Percentiles rank a stretch among this genome's conserved stretches.
phyloP scores from a whole-genome alignment of 2,329 filamentous ascomycete species.

The Nigrograna mackinnonii region DNA sequence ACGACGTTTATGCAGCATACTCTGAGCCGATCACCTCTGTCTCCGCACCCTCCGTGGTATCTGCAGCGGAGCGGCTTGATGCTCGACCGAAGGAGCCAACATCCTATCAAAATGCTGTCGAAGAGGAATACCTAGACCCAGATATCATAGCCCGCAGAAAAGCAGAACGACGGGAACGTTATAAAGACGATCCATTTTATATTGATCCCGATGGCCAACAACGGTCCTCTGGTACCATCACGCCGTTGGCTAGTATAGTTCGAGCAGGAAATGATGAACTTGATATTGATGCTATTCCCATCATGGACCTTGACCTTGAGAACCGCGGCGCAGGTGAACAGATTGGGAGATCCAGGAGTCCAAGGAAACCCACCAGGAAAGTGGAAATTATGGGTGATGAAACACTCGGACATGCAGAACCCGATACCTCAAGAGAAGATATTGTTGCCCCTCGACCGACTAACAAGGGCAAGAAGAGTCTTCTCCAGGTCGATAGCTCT shows the following conservation, averaged over 20 bases:
- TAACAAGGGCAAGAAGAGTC: conserved; percentile 59
- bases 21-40: conserved; percentile 42
- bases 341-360: conserved; percentile 23
- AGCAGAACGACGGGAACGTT: conserved; percentile 77
- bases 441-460: conserved; percentile 27
- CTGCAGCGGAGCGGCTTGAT: conserved; percentile 50
- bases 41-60: conserved; percentile 18
- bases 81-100: conserved; percentile 36
- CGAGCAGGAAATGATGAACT: conserved; percentile 67
- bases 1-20: conserved; percentile 52
- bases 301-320: conserved; percentile 86
- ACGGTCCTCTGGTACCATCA: conserved; percentile 64
- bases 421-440: conserved; percentile 26
- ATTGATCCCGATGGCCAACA: conserved; percentile 61
- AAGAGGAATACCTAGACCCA: conserved; percentile 65
- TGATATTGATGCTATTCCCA: conserved; percentile 93
- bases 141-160: conserved; percentile 75
- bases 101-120: conserved; percentile 50
- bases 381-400: conserved; percentile 54
- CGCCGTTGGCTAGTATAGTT: conserved; percentile 77
- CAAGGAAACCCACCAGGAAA: conserved; percentile 35
- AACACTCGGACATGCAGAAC: conserved; percentile 45
- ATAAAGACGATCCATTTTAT: conserved; percentile 95
- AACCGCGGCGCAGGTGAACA: conserved; percentile 6
- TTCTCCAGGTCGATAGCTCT: conserved; percentile 87